Percentiles rank a stretch among this genome's conserved stretches.
These are phyloP conservation scores for Colletotrichum sp. DNA, from an alignment of 2,329 filamentous ascomycete genomes.

Conservation along the genomic window DNA sequence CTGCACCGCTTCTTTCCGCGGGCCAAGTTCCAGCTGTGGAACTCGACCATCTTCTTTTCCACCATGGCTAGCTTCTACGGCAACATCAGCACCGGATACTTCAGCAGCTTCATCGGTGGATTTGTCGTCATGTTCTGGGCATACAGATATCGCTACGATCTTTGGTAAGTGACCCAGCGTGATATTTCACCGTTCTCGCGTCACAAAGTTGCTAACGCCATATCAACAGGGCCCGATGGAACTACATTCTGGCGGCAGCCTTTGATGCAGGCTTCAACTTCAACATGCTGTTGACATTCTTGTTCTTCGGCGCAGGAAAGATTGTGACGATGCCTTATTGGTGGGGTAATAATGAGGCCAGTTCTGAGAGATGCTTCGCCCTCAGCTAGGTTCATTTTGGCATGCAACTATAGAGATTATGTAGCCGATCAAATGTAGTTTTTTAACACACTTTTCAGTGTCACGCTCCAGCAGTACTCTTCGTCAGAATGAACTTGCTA, in stretches of 20 bases:
- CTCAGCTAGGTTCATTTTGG: slow-evolving; percentile 25
- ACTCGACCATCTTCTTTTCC: slow-evolving; percentile 67
- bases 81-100: slow-evolving; percentile 65
- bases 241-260: slow-evolving; percentile 65
- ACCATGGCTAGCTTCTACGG: slow-evolving; percentile 62
- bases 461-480: neutral
- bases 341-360: slow-evolving; percentile 65
- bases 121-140: slow-evolving; percentile 66
- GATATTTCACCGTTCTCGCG: neutral
- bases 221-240: slow-evolving; percentile 51
- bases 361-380: slow-evolving; percentile 65
- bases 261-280: slow-evolving; percentile 69
- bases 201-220: neutral
- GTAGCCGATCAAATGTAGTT: neutral
- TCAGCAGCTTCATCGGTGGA: slow-evolving; percentile 62
- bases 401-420: neutral
- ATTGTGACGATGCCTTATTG: slow-evolving; percentile 65
- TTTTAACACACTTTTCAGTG: neutral
- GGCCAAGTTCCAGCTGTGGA: slow-evolving; percentile 61
- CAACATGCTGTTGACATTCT: slow-evolving; percentile 65
- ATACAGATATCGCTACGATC: slow-evolving; percentile 58
- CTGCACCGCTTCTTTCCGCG: slow-evolving; percentile 59
- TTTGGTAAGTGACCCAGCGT: slow-evolving; percentile 44
- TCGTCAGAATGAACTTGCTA: neutral
- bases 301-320: slow-evolving; percentile 60